phyloP scores from a whole-genome alignment of 1,284 basidiomycete species.

The Cystobasidium sp. region DNA sequence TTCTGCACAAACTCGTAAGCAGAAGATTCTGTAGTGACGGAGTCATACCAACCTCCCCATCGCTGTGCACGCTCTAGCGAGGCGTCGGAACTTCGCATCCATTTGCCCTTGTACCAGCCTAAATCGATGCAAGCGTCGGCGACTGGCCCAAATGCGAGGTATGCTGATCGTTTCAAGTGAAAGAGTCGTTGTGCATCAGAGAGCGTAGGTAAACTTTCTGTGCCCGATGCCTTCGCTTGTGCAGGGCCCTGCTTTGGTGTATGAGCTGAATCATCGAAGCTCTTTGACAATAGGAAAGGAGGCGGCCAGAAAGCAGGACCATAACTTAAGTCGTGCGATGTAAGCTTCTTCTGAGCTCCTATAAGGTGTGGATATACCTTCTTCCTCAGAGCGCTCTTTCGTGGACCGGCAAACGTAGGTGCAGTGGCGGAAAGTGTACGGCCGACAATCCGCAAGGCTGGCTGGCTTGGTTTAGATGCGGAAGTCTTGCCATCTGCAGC shows the following conservation, averaged over 20 bases:
- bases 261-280: conserved; percentile 31
- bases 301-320: conserved; percentile 29
- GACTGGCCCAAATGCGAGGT: conserved; percentile 63
- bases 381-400: conserved; percentile 10
- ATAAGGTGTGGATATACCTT: background rate
- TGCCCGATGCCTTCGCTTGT: background rate
- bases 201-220: background rate
- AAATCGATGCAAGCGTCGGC: conserved; percentile 75
- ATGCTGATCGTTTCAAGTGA: conserved; percentile 27
- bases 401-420: background rate
- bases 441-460: conserved; percentile 26
- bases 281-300: conserved; percentile 11
- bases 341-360: conserved; percentile 5
- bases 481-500: background rate
- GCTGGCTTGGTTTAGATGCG: background rate
- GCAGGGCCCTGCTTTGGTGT: background rate
- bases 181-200: conserved; percentile 7
- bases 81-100: background rate
- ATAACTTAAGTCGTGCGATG: conserved; percentile 23
- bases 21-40: background rate
- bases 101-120: conserved; percentile 72
- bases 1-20: conserved; percentile 64
- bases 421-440: conserved; percentile 8
- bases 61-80: conserved; percentile 1
- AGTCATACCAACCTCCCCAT: conserved; percentile 51